A percentile compares a stretch with the other conserved stretches of the same genome.
These are phyloP conservation scores for Saprolegnia parasitica DNA, from an alignment of 352 stramenopile species.

Conservation along the genomic window DNA sequence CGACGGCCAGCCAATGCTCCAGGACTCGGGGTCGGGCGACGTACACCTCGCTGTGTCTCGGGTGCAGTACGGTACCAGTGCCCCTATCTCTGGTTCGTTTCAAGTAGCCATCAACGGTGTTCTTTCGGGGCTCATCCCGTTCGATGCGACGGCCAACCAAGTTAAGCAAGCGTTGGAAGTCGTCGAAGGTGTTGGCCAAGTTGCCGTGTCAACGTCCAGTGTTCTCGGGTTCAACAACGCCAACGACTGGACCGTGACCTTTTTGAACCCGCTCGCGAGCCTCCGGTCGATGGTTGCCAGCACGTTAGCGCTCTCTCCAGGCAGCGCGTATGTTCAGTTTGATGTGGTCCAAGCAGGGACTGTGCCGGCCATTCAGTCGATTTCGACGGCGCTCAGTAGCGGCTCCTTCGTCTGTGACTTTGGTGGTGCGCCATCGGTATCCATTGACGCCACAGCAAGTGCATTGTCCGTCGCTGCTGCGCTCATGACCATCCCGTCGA, in stretches of 20 bases:
- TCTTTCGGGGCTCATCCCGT: slow-evolving; percentile 16
- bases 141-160: slow-evolving; percentile 10
- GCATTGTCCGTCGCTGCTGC: background rate
- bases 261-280: background rate
- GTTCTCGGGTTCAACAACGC: slow-evolving; percentile 23
- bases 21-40: slow-evolving; percentile 19
- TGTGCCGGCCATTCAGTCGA: slow-evolving; percentile 3
- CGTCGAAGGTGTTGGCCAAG: slow-evolving; percentile 8
- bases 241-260: slow-evolving; percentile 23
- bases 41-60: slow-evolving; percentile 10
- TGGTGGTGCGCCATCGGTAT: background rate
- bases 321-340: slow-evolving; percentile 21
- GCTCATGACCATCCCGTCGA: background rate
- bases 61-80: background rate
- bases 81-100: slow-evolving; percentile 3
- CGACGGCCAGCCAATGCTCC: slow-evolving; percentile 2
- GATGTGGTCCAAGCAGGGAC: slow-evolving; percentile 1
- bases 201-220: background rate
- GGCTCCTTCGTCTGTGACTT: slow-evolving; percentile 22
- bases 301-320: slow-evolving; percentile 4
- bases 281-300: background rate
- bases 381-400: slow-evolving; percentile 3
- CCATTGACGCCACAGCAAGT: slow-evolving; percentile 14
- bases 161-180: slow-evolving; percentile 7
- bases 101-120: slow-evolving; percentile 1